Percentiles rank a stretch among this genome's conserved stretches.
phyloP scores from a whole-genome alignment of 306 rosid species.

The Lathyrus oleraceus region DNA sequence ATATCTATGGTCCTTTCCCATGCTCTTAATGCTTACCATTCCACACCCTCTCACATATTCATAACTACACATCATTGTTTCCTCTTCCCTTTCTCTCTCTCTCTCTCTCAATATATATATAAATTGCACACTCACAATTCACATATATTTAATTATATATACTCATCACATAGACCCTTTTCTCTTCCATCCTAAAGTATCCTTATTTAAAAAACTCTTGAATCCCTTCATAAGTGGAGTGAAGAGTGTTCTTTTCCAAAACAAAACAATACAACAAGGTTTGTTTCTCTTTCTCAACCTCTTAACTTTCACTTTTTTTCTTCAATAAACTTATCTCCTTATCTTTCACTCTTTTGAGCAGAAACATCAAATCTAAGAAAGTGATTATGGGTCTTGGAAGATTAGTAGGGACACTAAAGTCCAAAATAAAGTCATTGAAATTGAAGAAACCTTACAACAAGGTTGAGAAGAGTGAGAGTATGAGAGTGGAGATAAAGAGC shows the following conservation, averaged over 20 bases:
- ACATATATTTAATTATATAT: background rate
- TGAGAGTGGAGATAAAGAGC: slow-evolving; percentile 93
- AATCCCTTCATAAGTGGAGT: background rate
- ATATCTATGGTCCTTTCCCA: slow-evolving; percentile 28
- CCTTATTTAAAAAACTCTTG: background rate
- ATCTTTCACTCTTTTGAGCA: slow-evolving; percentile 5
- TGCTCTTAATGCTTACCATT: slow-evolving; percentile 28
- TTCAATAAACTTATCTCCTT: background rate
- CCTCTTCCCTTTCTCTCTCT: background rate
- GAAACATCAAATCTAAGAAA: slow-evolving; percentile 12
- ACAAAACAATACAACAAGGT: slow-evolving; percentile 31
- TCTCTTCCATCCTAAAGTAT: background rate
- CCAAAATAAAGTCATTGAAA: slow-evolving; percentile 70
- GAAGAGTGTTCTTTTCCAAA: slow-evolving; percentile 17
- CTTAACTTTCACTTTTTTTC: background rate
- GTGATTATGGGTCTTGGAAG: slow-evolving; percentile 65
- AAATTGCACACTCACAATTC: background rate
- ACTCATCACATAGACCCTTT: background rate
- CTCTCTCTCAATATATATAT: too few species aligned
- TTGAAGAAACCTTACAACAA: slow-evolving; percentile 73
- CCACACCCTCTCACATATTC: background rate
- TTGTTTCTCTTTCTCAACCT: background rate
- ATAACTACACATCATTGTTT: background rate
- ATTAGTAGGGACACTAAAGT: slow-evolving; percentile 61
- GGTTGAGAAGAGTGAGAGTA: slow-evolving; percentile 95